These are phyloP conservation scores for Tricharina praecox DNA, from an alignment of 495 filamentous ascomycete species.

Conservation along the genomic window DNA sequence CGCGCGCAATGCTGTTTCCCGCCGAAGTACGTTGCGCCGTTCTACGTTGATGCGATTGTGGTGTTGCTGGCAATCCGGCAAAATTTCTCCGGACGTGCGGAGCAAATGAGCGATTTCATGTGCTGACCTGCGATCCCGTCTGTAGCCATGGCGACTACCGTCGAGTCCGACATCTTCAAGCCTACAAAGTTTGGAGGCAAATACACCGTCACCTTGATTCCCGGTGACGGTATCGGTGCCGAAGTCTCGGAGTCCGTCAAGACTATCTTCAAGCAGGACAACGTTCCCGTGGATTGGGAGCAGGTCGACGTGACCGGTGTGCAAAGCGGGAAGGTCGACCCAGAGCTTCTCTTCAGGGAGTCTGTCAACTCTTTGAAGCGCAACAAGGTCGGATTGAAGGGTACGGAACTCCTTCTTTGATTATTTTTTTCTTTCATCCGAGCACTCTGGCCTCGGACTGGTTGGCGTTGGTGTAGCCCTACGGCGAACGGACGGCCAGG, in stretches of 20 bases:
- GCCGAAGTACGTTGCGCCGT: too few species aligned
- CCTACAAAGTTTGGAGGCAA: conserved; percentile 98
- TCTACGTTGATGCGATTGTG: too few species aligned
- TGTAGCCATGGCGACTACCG: conserved; percentile 27
- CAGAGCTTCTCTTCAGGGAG: conserved; percentile 86
- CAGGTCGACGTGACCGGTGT: conserved; percentile 93
- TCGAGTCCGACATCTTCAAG: conserved; percentile 27
- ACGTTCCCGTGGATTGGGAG: conserved; percentile 96
- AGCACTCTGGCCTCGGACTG: too few species aligned
- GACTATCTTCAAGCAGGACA: conserved; percentile 98
- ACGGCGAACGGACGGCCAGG: too few species aligned
- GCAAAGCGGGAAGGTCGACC: conserved; percentile 68
- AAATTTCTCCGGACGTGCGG: conserved; percentile 1
- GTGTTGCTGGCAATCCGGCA: background rate
- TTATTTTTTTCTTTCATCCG: too few species aligned
- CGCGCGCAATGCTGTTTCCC: conserved; percentile 15
- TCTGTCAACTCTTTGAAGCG: conserved; percentile 86
- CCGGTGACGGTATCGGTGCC: conserved; percentile 92
- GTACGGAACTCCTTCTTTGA: conserved; percentile 26
- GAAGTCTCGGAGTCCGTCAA: conserved; percentile 96
- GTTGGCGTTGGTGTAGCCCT: too few species aligned
- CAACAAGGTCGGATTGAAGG: conserved; percentile 96
- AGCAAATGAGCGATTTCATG: background rate
- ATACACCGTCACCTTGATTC: conserved; percentile 96
- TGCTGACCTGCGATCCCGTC: conserved; percentile 7